Base-by-base conservation (phyloP, 257 asterid genomes). In the Schizonepeta tenuifolia region DNA sequence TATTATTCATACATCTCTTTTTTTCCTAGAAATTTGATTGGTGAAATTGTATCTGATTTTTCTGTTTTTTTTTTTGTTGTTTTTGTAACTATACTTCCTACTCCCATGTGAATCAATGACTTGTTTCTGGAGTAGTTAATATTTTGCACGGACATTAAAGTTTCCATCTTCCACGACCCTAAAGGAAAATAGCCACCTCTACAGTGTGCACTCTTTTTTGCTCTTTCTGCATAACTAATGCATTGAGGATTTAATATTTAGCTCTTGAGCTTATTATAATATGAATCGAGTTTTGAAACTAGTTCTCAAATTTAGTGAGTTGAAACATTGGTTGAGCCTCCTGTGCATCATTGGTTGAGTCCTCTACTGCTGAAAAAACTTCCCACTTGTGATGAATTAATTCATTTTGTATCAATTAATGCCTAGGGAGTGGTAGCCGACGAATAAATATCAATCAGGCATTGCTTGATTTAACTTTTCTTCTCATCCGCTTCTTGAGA, bases 51-150 rank as follows among this genome's bases (percentile, higher is more conserved):
- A 28, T 28, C 51, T 6, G 26, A 59, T 14, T 62, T 57, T 22
- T 41, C 55, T 21, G 65, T 56, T 24, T 22, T 56, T 24, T 46
- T 7, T 43, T n/a, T 69, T 14, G 74, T n/a, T n/a, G n/a, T n/a
- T n/a, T n/a, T n/a, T n/a, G 12, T 3, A 53, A 18, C 17, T 63
- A 20, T 6, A 33, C 38, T n/a, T 36, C 6, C 13, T 8, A n/a
- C 9, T n/a, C 15, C 67, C 26, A 60, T 33, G 55, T 49, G 22
- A 49, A 49, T n/a, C n/a, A n/a, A n/a, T 49, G 22, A 49, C 10
- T 6, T n/a, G 22, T 49, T 49, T n/a, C 9, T 49, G 20, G 12
- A 18, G 24, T 18, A 41, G 53, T 41, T 12, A 49, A 40, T 64
- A 20, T 64, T 17, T 64, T 12, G 9, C 36, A 63, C 22, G 53